Conservation (phyloP, 163 green algal genomes). For the Chloromonas sp. region DNA sequence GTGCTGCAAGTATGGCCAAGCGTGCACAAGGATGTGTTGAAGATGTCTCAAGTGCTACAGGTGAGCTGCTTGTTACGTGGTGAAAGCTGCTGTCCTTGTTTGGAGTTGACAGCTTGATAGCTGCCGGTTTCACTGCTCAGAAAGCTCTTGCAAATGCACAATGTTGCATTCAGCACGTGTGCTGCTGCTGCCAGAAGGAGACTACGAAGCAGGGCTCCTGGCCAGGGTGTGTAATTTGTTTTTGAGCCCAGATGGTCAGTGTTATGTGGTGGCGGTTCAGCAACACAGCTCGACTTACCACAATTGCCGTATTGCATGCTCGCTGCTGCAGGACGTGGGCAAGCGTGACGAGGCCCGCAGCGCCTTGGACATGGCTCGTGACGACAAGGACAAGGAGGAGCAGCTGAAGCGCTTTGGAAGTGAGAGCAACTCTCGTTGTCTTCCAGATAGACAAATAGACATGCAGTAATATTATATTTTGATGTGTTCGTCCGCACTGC, state of each 20-base stretch:
- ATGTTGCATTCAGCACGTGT: background rate
- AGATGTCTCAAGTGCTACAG: background rate
- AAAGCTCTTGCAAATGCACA: background rate
- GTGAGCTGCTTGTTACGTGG: background rate
- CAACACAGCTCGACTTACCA: too few species aligned
- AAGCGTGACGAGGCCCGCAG: background rate
- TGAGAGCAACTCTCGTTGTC: background rate
- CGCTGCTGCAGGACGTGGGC: background rate
- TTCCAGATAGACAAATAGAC: too few species aligned
- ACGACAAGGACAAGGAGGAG: background rate
- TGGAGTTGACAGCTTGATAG: too few species aligned
- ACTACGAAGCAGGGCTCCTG: too few species aligned
- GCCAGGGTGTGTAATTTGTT: too few species aligned
- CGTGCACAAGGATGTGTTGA: background rate
- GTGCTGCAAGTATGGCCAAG: background rate
- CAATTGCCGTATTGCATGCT: background rate
- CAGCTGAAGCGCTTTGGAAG: background rate
- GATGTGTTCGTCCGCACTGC: too few species aligned
- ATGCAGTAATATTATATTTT: too few species aligned
- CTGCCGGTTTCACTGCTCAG: too few species aligned
- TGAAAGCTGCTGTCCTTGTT: too few species aligned
- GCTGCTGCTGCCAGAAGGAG: background rate
- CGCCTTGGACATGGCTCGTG: background rate
- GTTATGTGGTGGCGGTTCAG: too few species aligned
- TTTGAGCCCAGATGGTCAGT: too few species aligned